Evolutionary conservation across 106 monocot genomes (phyloP).

Genomic region (Triglochin maritima): DNA sequence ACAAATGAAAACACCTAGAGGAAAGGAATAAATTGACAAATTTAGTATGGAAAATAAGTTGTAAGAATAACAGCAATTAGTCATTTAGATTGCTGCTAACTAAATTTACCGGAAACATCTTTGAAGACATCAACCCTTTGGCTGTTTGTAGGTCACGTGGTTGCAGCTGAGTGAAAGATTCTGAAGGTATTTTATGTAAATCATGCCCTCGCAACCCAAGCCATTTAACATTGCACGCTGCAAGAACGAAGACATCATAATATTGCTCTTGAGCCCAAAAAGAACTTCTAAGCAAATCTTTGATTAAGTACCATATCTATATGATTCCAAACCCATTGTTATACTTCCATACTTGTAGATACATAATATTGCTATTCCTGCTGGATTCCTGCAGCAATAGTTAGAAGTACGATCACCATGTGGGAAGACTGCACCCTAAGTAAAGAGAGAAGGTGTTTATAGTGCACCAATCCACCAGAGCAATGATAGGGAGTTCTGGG

Average conservation of each 20-base stretch:
- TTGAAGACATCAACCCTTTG: conserved; percentile 72
- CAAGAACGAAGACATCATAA: conserved; percentile 6
- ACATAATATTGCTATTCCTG: conserved; percentile 80
- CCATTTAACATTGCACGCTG: conserved; percentile 98
- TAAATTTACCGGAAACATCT: conserved; percentile 47
- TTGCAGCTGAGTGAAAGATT: conserved; percentile 38
- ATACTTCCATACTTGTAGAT: conserved; percentile 93
- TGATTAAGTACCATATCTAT: conserved; percentile 64
- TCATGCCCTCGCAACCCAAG: conserved; percentile 69
- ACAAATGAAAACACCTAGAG: no score
- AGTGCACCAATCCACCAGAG: conserved; percentile 77
- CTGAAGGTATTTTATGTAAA: conserved; percentile 41
- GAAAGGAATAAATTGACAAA: no score
- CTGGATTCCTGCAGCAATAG: conserved; percentile 69
- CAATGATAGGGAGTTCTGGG: conserved; percentile 57
- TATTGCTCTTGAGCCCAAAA: neutral
- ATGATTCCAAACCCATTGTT: conserved; percentile 79
- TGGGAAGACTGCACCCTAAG: neutral
- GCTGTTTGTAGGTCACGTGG: conserved; percentile 65
- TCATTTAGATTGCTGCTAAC: neutral
- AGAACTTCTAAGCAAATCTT: neutral
- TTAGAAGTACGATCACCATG: neutral
- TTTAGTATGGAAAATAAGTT: neutral
- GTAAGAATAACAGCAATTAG: neutral
- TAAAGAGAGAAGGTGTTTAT: neutral